Evolutionary conservation across 208 protist genomes (phyloP).

Genomic region (Trypanosoma melophagium): DNA sequence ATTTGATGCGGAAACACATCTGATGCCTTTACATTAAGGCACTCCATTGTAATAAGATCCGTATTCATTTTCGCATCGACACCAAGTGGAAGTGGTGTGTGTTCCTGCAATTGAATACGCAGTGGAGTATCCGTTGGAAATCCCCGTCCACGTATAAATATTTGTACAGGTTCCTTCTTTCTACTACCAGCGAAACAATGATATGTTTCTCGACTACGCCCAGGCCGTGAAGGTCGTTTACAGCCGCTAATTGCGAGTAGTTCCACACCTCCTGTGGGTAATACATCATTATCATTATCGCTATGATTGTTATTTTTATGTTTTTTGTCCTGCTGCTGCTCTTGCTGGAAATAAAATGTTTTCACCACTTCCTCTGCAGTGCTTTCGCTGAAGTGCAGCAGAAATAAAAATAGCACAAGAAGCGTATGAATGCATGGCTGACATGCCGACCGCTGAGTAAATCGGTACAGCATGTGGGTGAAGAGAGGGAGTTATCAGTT

Average conservation of each 20-base stretch:
- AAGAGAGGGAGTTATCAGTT: too few species aligned
- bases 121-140: conserved; percentile 37
- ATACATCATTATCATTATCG: background rate
- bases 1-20: conserved; percentile 63
- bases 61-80: background rate
- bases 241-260: conserved; percentile 64
- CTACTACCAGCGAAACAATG: conserved; percentile 46
- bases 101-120: conserved; percentile 16
- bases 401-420: too few species aligned
- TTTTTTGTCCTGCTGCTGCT: background rate
- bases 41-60: conserved; percentile 28
- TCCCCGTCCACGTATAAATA: conserved; percentile 54
- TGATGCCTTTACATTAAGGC: conserved; percentile 35
- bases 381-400: background rate
- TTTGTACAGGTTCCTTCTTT: conserved; percentile 15
- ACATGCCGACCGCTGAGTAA: too few species aligned
- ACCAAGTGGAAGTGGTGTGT: conserved; percentile 12
- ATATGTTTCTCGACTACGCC: conserved; percentile 31
- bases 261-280: conserved; percentile 28
- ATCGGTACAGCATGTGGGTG: too few species aligned
- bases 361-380: conserved; percentile 12
- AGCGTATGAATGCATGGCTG: too few species aligned
- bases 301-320: background rate
- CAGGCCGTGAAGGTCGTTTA: conserved; percentile 13
- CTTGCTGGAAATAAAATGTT: background rate